Percentiles rank a stretch among this genome's conserved stretches.
Conservation (phyloP, 2,329 filamentous ascomycete species). For the Ceratocystis alfenasii region DNA sequence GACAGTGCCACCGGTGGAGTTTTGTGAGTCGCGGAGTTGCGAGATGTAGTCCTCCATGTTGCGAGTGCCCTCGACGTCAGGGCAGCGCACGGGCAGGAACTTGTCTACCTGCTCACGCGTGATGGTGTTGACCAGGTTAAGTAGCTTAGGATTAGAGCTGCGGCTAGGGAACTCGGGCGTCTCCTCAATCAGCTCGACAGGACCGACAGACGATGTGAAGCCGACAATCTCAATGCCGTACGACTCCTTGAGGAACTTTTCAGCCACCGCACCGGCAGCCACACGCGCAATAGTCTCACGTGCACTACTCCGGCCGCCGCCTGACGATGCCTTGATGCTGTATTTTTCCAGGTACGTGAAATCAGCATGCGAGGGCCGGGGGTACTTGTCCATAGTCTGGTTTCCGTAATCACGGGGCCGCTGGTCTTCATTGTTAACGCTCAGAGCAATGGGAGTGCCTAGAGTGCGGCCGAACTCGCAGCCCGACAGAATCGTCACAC, state of each 20-base stretch:
- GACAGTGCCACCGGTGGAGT: constrained; percentile 90
- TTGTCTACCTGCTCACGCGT: constrained; percentile 67
- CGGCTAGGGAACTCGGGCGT: constrained; percentile 54
- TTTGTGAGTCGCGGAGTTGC: constrained; percentile 61
- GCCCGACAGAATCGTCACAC: constrained; percentile 82
- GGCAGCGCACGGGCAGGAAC: constrained; percentile 79
- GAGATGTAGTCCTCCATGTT: constrained; percentile 73
- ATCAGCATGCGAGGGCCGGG: constrained; percentile 84
- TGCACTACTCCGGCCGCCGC: constrained; percentile 83
- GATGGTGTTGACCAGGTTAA: constrained; percentile 59
- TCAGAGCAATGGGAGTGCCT: constrained; percentile 78
- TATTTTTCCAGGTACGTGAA: constrained; percentile 98
- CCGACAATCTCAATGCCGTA: constrained; percentile 85
- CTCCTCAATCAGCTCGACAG: constrained; percentile 62
- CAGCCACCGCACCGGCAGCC: constrained; percentile 80
- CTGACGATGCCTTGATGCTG: constrained; percentile 79
- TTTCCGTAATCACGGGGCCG: constrained; percentile 82
- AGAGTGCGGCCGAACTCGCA: constrained; percentile 82
- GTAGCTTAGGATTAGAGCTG: constrained; percentile 66
- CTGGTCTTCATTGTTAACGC: constrained; percentile 86
- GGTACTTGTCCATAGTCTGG: constrained; percentile 82
- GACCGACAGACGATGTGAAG: constrained; percentile 75
- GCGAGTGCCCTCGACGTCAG: constrained; percentile 49
- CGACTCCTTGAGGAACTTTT: constrained; percentile 74
- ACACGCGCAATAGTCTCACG: constrained; percentile 90